Evolutionary conservation across 2,329 filamentous ascomycete species (phyloP).

Genomic region (Gnomoniopsis sp.): DNA sequence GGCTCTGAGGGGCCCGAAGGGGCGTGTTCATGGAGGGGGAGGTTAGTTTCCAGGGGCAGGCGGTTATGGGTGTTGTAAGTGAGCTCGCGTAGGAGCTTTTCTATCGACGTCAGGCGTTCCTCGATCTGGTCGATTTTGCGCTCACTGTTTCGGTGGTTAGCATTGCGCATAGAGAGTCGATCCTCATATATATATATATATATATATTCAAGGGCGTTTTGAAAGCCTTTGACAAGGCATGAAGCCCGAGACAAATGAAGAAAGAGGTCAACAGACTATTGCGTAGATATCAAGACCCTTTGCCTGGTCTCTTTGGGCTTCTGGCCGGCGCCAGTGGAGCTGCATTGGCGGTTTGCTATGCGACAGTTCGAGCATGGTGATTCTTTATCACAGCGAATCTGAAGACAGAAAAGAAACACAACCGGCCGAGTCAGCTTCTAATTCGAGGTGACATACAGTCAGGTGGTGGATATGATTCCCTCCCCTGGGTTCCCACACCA

Average conservation of each 20-base stretch:
- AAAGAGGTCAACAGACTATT: conserved; percentile 46
- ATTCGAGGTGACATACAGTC: not conserved
- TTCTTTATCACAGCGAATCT: conserved; percentile 59
- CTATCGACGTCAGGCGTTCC: conserved; percentile 41
- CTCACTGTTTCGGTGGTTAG: conserved; percentile 36
- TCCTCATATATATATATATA: too few species aligned
- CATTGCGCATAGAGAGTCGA: not conserved
- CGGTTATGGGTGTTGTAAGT: conserved; percentile 29
- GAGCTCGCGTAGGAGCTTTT: conserved; percentile 38
- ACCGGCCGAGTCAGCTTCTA: not conserved
- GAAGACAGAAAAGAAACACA: not conserved
- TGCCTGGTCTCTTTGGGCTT: conserved; percentile 53
- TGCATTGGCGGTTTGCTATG: conserved; percentile 49
- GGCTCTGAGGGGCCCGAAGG: not conserved
- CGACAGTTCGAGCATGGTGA: conserved; percentile 57
- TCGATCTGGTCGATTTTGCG: conserved; percentile 50
- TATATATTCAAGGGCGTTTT: not conserved
- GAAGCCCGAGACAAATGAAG: not conserved
- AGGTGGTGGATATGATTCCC: not conserved
- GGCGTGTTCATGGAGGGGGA: conserved; percentile 7
- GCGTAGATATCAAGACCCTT: conserved; percentile 56
- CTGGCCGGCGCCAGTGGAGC: conserved; percentile 52
- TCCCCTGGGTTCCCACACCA: not conserved
- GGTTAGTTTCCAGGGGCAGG: conserved; percentile 12
- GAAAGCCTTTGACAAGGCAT: not conserved